phyloP scores from a whole-genome alignment of 495 filamentous ascomycete species.

The Endocarpon pusillum region DNA sequence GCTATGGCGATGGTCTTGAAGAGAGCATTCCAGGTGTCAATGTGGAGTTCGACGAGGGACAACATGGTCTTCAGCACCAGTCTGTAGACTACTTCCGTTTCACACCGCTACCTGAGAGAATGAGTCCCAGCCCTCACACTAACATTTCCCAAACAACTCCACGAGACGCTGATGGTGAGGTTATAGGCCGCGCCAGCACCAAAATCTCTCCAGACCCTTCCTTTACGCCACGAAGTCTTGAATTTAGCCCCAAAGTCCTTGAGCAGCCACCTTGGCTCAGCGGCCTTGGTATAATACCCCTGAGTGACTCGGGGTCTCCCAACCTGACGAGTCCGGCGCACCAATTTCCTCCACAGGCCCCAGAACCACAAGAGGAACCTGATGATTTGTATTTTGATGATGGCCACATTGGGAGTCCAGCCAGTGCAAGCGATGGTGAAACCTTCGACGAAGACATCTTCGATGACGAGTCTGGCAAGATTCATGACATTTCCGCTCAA shows the following conservation, averaged over 20 bases:
- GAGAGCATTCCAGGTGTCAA: constrained; percentile 64
- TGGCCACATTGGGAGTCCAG: constrained; percentile 45
- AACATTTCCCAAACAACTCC: constrained; percentile 29
- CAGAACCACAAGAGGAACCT: constrained; percentile 22
- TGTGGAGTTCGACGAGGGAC: constrained; percentile 40
- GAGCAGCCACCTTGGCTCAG: constrained; percentile 9
- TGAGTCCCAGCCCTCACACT: constrained; percentile 3
- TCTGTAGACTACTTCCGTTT: too few species aligned
- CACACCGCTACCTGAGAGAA: constrained; percentile 1
- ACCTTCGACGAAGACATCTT: constrained; percentile 68
- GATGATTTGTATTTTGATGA: constrained; percentile 78
- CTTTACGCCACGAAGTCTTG: too few species aligned
- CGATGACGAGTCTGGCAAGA: constrained; percentile 41
- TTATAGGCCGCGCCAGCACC: constrained; percentile 26
- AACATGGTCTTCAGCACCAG: constrained; percentile 25
- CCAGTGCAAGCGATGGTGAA: constrained; percentile 29
- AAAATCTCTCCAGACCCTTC: constrained; percentile 1
- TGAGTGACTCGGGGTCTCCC: constrained; percentile 15
- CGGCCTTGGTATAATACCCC: constrained; percentile 3
- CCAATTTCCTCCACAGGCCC: constrained; percentile 4
- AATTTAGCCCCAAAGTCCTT: too few species aligned
- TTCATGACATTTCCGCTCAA: constrained; percentile 19
- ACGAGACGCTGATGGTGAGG: constrained; percentile 30
- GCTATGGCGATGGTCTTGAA: constrained; percentile 56
- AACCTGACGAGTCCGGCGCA: constrained; percentile 21